A percentile compares a stretch with the other conserved stretches of the same genome.
Conservation (phyloP, 2,329 filamentous ascomycete genomes). For the Colletotrichum abscissum region DNA sequence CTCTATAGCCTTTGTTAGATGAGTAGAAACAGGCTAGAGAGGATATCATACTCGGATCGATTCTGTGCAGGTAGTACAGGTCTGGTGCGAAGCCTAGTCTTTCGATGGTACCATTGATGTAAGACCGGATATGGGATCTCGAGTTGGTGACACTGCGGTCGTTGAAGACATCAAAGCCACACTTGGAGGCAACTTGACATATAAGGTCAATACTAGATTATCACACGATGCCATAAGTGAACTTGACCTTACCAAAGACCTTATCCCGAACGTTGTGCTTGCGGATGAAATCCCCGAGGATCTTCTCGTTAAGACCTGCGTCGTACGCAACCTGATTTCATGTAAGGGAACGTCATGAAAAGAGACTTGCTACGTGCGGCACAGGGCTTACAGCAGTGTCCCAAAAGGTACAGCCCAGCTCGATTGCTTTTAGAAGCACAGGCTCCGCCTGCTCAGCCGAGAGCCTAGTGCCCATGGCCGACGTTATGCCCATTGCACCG, state of each 20-base stretch:
- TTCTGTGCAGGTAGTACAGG: constrained; percentile 56
- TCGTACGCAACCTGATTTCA: constrained; percentile 53
- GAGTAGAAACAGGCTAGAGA: background rate
- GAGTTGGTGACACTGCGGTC: constrained; percentile 53
- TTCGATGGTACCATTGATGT: constrained; percentile 61
- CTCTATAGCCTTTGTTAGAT: constrained; percentile 32
- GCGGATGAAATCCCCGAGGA: constrained; percentile 60
- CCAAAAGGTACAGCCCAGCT: constrained; percentile 58
- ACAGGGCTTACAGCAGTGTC: constrained; percentile 52
- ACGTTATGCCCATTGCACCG: constrained; percentile 61
- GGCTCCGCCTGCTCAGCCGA: constrained; percentile 58
- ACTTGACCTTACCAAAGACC: constrained; percentile 51
- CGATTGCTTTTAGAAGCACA: constrained; percentile 59
- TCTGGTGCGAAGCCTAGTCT: constrained; percentile 58
- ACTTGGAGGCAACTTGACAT: constrained; percentile 58
- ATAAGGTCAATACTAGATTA: background rate
- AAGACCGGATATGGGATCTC: constrained; percentile 56
- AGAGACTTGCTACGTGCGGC: background rate
- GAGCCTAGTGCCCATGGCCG: constrained; percentile 54
- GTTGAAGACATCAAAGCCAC: constrained; percentile 52
- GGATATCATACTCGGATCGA: constrained; percentile 52
- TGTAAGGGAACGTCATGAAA: background rate
- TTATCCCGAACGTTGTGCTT: constrained; percentile 63
- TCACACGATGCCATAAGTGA: too few species aligned
- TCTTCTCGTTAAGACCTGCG: constrained; percentile 60